These are phyloP conservation scores for Nematocida sp. DNA, from an alignment of 371 early-diverging fungal species.

Conservation along the genomic window DNA sequence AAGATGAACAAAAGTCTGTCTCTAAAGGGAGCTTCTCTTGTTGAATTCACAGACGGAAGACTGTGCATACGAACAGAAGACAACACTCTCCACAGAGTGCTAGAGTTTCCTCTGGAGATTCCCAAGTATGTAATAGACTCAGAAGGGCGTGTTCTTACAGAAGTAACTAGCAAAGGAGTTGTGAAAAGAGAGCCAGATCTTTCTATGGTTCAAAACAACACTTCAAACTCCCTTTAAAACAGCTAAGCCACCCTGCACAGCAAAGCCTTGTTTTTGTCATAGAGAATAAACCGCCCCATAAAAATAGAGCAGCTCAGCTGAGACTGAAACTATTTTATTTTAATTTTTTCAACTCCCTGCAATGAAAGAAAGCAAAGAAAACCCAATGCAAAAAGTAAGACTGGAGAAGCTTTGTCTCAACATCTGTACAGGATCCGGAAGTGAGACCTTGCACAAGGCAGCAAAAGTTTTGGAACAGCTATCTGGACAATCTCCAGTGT, in stretches of 20 bases:
- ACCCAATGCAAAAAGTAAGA: constrained; percentile 89
- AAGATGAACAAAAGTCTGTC: constrained; percentile 24
- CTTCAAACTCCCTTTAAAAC: neutral
- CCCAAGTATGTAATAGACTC: constrained; percentile 27
- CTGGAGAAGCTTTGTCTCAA: constrained; percentile 98
- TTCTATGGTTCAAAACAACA: neutral
- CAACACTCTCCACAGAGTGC: neutral
- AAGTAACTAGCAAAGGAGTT: constrained; percentile 5
- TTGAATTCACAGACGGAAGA: constrained; percentile 18
- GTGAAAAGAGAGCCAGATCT: constrained; percentile 1
- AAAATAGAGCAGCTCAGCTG: too few relatives aligned
- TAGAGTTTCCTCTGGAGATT: constrained; percentile 18
- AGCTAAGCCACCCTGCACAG: neutral
- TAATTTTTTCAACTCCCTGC: constrained; percentile 39
- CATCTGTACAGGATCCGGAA: constrained; percentile 94
- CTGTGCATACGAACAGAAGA: neutral
- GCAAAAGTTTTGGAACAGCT: constrained; percentile 99
- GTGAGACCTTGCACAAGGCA: constrained; percentile 95
- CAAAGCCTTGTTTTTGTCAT: too few relatives aligned
- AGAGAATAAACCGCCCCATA: too few relatives aligned
- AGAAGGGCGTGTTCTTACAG: constrained; percentile 4
- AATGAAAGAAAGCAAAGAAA: constrained; percentile 60
- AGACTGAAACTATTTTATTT: neutral
- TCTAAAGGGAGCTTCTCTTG: neutral
- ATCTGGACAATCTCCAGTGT: constrained; percentile 95